Percentiles rank a stretch among this genome's conserved stretches.
These are phyloP conservation scores for Podila epigama DNA, from an alignment of 192 early-diverging fungal genomes.

Conservation along the genomic window DNA sequence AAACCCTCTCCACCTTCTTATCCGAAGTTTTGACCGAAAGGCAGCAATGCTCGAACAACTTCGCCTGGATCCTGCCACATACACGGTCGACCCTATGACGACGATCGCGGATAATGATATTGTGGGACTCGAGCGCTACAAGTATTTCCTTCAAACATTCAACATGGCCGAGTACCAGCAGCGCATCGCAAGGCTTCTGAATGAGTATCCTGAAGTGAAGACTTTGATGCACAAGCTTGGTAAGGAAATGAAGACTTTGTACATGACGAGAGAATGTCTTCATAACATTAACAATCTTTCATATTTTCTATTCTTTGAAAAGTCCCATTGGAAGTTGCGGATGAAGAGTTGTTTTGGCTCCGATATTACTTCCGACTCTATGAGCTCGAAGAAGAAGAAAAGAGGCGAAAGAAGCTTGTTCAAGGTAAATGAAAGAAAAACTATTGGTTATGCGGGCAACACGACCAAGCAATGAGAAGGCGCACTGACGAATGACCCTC, in stretches of 20 bases:
- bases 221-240: slow-evolving; percentile 55
- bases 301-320: background rate
- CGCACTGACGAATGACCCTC: too few species aligned
- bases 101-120: slow-evolving; percentile 44
- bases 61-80: slow-evolving; percentile 48
- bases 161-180: slow-evolving; percentile 59
- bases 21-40: slow-evolving; percentile 51
- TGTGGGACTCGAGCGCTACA: slow-evolving; percentile 45
- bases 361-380: slow-evolving; percentile 58
- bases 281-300: background rate
- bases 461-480: background rate
- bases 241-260: slow-evolving; percentile 3
- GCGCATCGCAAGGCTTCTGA: slow-evolving; percentile 50
- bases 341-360: slow-evolving; percentile 57
- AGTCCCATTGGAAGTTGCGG: slow-evolving; percentile 58
- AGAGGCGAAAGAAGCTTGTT: slow-evolving; percentile 54
- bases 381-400: slow-evolving; percentile 63
- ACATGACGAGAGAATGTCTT: background rate
- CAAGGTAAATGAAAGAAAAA: slow-evolving; percentile 27
- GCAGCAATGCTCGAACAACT: slow-evolving; percentile 56
- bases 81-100: slow-evolving; percentile 49
- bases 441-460: background rate
- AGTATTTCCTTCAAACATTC: slow-evolving; percentile 54
- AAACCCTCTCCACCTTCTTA: background rate
- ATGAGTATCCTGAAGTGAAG: slow-evolving; percentile 54